Base-by-base conservation (phyloP, 106 monocot genomes). In the Acorus gramineus region DNA sequence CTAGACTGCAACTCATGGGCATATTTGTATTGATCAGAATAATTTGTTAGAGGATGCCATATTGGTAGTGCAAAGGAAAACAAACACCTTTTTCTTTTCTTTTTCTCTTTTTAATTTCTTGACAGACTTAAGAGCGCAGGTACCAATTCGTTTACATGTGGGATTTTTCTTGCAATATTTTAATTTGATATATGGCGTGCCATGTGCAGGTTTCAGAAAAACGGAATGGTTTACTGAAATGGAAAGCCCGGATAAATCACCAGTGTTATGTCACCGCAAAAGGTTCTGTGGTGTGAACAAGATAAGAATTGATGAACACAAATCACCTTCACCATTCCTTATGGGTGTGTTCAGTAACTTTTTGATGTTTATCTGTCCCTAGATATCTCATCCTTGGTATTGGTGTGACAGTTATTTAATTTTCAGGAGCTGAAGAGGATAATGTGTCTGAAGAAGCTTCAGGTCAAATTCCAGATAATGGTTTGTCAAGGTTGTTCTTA, bases 401-500 rank as follows among this genome's bases (percentile, higher is more conserved):
- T 28, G 28, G 28, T 0, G 7, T 53, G 49, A 12, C 14, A 13
- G 6, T 7, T 47, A 12, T 7, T 63, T 7, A 74, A 68, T 53
- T 60, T 68, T 77, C 65, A 92, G 91, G 71, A 73, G 64, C 60
- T 42, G 73, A 62, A 69, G 81, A 86, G 71, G 56, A 65, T 59
- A 52, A 49, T 58, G 64, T 11, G 14, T 63, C 69, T 6, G 53
- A 60, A 68, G 71, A 76, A 49, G 53, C n/a, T 56, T 69, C 70
- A 49, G 74, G 74, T 42, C 74, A 80, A 69, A 74, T 52, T 49
- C 70, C 71, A 57, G 82, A 95, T 11, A 78, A 85, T 50, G 72
- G 66, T 64, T 81, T 91, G 64, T 76, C 60, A 57, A 87, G 96
- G 96, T 96, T 54, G 50, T 73, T 67, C 6, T 28, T 28, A 28